Evolutionary conservation across 495 filamentous ascomycete genomes (phyloP).

Genomic region (Tuber magnatum): DNA sequence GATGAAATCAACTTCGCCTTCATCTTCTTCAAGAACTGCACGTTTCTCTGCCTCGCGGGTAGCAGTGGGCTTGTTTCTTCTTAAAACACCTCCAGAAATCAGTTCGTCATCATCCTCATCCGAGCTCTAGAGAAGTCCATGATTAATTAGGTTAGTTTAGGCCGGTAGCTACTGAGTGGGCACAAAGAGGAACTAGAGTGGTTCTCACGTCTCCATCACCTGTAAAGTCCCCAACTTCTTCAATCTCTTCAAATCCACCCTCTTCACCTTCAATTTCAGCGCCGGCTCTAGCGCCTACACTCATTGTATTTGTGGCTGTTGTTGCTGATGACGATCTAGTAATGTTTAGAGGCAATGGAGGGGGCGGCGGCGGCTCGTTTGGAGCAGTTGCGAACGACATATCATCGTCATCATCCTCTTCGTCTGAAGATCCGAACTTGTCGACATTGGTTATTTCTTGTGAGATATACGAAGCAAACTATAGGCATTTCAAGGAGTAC

Average conservation of each 20-base stretch:
- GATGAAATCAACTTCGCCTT: slow-evolving; percentile 33
- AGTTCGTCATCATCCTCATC: slow-evolving; percentile 36
- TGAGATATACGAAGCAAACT: slow-evolving; percentile 40
- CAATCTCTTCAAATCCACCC: slow-evolving; percentile 34
- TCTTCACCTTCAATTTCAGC: slow-evolving; percentile 6
- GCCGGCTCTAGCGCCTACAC: slow-evolving; percentile 6
- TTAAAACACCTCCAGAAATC: slow-evolving; percentile 20
- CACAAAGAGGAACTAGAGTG: not conserved
- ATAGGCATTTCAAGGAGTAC: slow-evolving; percentile 26
- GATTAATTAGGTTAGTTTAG: slow-evolving; percentile 15
- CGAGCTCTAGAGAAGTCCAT: slow-evolving; percentile 26
- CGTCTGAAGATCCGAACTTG: slow-evolving; percentile 38
- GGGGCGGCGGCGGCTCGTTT: slow-evolving; percentile 35
- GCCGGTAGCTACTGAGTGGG: not conserved
- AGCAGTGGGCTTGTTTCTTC: slow-evolving; percentile 27
- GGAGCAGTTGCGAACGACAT: slow-evolving; percentile 36
- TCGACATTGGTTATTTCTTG: slow-evolving; percentile 41
- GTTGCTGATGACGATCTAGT: slow-evolving; percentile 15
- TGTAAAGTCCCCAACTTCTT: slow-evolving; percentile 34
- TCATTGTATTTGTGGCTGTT: slow-evolving; percentile 3
- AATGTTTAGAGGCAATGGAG: slow-evolving; percentile 37
- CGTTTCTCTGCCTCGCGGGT: slow-evolving; percentile 38
- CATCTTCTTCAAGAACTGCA: slow-evolving; percentile 36
- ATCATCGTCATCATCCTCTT: slow-evolving; percentile 35
- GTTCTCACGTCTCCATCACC: slow-evolving; percentile 35